Percentiles rank a stretch among this genome's conserved stretches.
phyloP scores from a whole-genome alignment of 768 basidiomycete genomes.

The Suillus decipiens region DNA sequence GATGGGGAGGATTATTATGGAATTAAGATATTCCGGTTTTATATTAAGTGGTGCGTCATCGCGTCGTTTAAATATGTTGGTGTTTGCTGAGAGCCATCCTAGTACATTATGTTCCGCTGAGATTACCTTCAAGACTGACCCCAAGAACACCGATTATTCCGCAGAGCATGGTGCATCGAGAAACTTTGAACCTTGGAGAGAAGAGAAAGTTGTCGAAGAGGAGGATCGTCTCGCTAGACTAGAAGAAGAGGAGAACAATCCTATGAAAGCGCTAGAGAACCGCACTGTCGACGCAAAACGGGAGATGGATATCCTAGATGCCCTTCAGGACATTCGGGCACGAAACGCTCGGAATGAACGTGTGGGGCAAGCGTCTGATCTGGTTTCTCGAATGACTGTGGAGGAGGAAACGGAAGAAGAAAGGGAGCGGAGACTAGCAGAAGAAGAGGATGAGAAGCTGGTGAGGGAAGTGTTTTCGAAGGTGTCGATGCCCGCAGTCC shows the following conservation, averaged over 20 bases:
- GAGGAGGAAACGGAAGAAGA: slow-evolving; percentile 80
- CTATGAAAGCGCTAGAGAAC: slow-evolving; percentile 96
- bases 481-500: slow-evolving; percentile 43
- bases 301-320: slow-evolving; percentile 98
- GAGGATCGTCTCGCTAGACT: slow-evolving; percentile 83
- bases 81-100: slow-evolving; percentile 17
- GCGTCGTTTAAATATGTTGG: slow-evolving; percentile 26
- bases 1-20: slow-evolving; percentile 97
- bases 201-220: slow-evolving; percentile 74
- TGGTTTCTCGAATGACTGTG: slow-evolving; percentile 59
- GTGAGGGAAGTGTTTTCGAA: slow-evolving; percentile 89
- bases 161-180: slow-evolving; percentile 97
- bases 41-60: slow-evolving; percentile 80
- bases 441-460: slow-evolving; percentile 91
- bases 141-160: slow-evolving; percentile 92
- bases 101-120: slow-evolving; percentile 96
- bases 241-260: slow-evolving; percentile 93
- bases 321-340: slow-evolving; percentile 88
- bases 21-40: slow-evolving; percentile 95
- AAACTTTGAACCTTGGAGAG: slow-evolving; percentile 98
- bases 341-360: slow-evolving; percentile 88
- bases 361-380: slow-evolving; percentile 71
- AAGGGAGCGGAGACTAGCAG: slow-evolving; percentile 62
- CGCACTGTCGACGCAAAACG: slow-evolving; percentile 90
- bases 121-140: slow-evolving; percentile 99